These are phyloP conservation scores for Cryptococcus sp. DNA, from an alignment of 1,284 basidiomycete genomes.

Conservation along the genomic window DNA sequence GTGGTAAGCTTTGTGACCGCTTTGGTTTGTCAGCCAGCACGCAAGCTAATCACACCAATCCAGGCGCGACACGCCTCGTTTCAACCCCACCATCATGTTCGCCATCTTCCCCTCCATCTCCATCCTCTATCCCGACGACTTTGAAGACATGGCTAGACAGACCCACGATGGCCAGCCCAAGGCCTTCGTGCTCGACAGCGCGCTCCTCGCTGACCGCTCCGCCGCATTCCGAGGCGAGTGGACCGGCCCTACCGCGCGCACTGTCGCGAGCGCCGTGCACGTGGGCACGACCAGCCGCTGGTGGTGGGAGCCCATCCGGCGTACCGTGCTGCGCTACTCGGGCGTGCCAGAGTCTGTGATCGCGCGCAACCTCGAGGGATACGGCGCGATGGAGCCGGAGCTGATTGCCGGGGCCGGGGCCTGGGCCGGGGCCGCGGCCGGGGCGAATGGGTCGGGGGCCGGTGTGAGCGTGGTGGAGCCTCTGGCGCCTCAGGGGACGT, in stretches of 20 bases:
- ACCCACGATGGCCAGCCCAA: slow-evolving; percentile 45
- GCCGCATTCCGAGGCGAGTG: slow-evolving; percentile 65
- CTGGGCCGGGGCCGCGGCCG: slow-evolving; percentile 46
- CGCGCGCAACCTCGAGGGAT: slow-evolving; percentile 45
- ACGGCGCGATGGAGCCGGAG: slow-evolving; percentile 43
- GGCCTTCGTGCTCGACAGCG: slow-evolving; percentile 48
- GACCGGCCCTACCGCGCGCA: slow-evolving; percentile 66
- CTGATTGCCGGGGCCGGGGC: slow-evolving; percentile 42
- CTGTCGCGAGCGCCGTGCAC: slow-evolving; percentile 50
- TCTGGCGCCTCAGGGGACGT: slow-evolving; percentile 23
- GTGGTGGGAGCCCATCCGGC: slow-evolving; percentile 69
- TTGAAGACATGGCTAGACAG: slow-evolving; percentile 55
- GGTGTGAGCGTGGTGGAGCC: slow-evolving; percentile 30
- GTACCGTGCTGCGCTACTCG: slow-evolving; percentile 62
- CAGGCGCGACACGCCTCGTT: slow-evolving; percentile 47
- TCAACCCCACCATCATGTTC: slow-evolving; percentile 47
- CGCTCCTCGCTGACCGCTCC: slow-evolving; percentile 66
- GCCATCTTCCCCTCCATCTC: slow-evolving; percentile 51
- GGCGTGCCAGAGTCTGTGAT: slow-evolving; percentile 53
- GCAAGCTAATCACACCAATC: background rate
- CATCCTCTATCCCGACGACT: slow-evolving; percentile 65
- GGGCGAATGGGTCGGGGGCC: slow-evolving; percentile 39
- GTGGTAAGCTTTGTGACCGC: slow-evolving; percentile 33
- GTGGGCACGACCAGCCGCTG: slow-evolving; percentile 53
- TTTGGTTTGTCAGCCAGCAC: background rate